phyloP scores from a whole-genome alignment of 1,139 yeast species.

The Hansenula lynferdii region DNA sequence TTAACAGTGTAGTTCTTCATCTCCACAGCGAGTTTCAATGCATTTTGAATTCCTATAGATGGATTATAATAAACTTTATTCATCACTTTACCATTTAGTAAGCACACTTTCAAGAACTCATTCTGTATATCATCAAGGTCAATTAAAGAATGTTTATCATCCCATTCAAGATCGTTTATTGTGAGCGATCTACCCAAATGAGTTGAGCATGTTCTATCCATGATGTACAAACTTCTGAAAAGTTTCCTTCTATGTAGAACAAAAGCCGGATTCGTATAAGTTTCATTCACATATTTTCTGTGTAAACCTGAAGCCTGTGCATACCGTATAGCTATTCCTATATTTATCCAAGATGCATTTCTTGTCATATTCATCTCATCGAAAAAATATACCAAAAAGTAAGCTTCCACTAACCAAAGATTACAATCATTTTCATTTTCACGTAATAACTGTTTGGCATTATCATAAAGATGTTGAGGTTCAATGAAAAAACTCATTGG shows the following conservation, averaged over 20 bases:
- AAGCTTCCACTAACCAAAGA: conserved; percentile 38
- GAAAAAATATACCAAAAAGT: conserved; percentile 34
- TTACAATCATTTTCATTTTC: conserved; percentile 33
- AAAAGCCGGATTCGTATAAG: conserved; percentile 21
- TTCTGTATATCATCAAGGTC: conserved; percentile 21
- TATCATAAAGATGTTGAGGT: conserved; percentile 28
- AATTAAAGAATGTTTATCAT: conserved; percentile 27
- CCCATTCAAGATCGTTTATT: conserved; percentile 38
- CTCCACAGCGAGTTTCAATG: conserved; percentile 36
- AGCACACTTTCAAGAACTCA: conserved; percentile 17
- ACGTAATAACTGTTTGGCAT: conserved; percentile 29
- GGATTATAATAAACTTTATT: conserved; percentile 33
- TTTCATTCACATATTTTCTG: conserved; percentile 26
- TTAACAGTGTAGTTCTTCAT: conserved; percentile 29
- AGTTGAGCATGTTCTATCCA: conserved; percentile 36
- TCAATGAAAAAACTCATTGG: conserved; percentile 13
- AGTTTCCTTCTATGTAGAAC: conserved; percentile 30
- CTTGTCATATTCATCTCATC: conserved; percentile 36
- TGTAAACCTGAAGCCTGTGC: conserved; percentile 28
- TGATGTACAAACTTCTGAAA: conserved; percentile 35
- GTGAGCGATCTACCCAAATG: conserved; percentile 38
- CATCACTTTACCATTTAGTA: conserved; percentile 31
- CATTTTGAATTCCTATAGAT: conserved; percentile 29
- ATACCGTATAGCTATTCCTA: conserved; percentile 29
- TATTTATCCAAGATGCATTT: conserved; percentile 37